phyloP scores from a whole-genome alignment of 2,329 filamentous ascomycete species.

The Orbilia oligospora region DNA sequence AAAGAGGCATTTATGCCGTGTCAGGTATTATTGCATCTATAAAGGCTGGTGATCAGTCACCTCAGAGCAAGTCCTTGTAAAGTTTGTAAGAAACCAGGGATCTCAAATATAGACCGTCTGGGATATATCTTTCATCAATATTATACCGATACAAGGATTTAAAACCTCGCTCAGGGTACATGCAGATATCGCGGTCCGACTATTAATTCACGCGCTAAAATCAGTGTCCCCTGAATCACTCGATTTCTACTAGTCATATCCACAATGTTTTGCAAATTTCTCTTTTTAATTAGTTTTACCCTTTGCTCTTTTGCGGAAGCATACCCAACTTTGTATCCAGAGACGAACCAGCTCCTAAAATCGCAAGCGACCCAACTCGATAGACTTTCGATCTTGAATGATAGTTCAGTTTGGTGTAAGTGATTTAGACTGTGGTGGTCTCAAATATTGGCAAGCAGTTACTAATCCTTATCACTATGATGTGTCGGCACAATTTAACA shows the following conservation, averaged over 20 bases:
- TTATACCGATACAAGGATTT: neutral
- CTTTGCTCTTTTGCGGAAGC: neutral
- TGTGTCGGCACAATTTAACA: neutral
- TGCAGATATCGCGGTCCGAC: neutral
- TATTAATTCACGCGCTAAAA: no score
- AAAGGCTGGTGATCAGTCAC: slow-evolving; percentile 12
- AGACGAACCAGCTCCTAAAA: slow-evolving; percentile 67
- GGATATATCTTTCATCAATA: neutral
- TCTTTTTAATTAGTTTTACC: neutral
- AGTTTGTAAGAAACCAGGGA: neutral
- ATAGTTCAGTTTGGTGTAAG: slow-evolving; percentile 68
- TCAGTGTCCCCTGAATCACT: no score
- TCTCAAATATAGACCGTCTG: neutral
- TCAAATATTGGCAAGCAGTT: neutral
- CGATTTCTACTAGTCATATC: neutral
- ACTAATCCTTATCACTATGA: neutral
- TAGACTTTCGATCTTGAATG: slow-evolving; percentile 67
- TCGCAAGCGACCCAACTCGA: slow-evolving; percentile 69
- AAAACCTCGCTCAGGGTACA: neutral
- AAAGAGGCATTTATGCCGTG: no score
- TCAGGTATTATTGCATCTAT: neutral
- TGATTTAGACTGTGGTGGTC: neutral
- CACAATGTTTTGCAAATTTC: neutral
- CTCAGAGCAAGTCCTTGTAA: no score
- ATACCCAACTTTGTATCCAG: slow-evolving; percentile 65